phyloP scores from a whole-genome alignment of 192 early-diverging fungal species.

The Cetraspora pellucida region DNA sequence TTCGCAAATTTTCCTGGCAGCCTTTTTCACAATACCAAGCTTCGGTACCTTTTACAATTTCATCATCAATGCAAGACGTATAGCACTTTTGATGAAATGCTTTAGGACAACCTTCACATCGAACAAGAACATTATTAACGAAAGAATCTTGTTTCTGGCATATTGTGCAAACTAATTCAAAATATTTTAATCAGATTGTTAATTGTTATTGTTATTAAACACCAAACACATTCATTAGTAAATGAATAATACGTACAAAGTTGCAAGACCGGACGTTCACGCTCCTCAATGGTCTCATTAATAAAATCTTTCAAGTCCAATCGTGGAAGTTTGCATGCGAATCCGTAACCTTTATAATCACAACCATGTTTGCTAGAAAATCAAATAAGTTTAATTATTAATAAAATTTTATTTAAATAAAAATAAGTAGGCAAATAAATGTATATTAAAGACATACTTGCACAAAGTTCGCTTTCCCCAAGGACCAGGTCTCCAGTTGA shows the following conservation, averaged over 20 bases:
- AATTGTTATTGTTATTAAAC: constrained; percentile 1
- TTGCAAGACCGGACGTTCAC: constrained; percentile 85
- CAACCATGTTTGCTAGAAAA: constrained; percentile 82
- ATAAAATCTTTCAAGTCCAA: constrained; percentile 78
- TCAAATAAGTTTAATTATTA: constrained; percentile 18
- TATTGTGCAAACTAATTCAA: constrained; percentile 58
- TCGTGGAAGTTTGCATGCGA: constrained; percentile 84
- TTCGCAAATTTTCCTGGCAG: constrained; percentile 59
- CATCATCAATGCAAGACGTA: constrained; percentile 45
- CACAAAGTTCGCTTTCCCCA: constrained; percentile 94
- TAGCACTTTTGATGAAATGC: constrained; percentile 80
- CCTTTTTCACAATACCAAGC: constrained; percentile 65
- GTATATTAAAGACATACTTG: constrained; percentile 63
- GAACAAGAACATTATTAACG: constrained; percentile 64
- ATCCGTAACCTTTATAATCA: constrained; percentile 94
- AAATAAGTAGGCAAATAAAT: neutral
- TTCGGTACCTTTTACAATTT: constrained; percentile 49
- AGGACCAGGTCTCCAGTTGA: constrained; percentile 90
- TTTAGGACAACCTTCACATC: constrained; percentile 84
- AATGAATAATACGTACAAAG: constrained; percentile 55
- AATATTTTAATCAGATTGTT: constrained; percentile 7
- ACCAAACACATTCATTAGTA: too few species aligned
- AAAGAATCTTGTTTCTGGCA: constrained; percentile 73
- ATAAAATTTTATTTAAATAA: neutral
- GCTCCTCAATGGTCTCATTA: constrained; percentile 75